Evolutionary conservation across 1,284 basidiomycete species (phyloP), one percentile per base, ranked within the genome.

Genomic region (Marasmius sp.): DNA sequence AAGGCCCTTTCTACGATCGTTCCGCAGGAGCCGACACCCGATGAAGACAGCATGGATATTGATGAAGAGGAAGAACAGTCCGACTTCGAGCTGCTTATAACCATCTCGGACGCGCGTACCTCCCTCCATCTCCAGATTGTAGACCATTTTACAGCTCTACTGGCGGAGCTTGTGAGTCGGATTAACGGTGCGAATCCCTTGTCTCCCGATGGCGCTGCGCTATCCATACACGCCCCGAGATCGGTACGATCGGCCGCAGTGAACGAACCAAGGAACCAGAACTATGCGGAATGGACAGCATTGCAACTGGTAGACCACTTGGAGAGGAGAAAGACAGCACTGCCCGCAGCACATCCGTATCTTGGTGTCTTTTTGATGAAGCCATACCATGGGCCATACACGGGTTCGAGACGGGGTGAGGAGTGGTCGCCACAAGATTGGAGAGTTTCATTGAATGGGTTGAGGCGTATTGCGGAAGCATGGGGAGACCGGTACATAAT

Each of bases 361-460:
- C 68, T 84, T 48, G 80, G 78, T 36, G 70, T 77, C 41, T 88
- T 91, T 71, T 71, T 89, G 59, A 77, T 75, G 55, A 72, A 75
- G 59, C 80, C 84, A 57, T 81, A 82, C 64, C 69, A 39, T 18
- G 36, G 45, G 20, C 45, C 75, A 47, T 73, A 71, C 34, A 68
- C 62, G 27, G 87, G 86, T 0, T 81, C 81, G 36, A 79, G 86
- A 45, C 73, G 81, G 33, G 90, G 89, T 5, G 83, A 85, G 68
- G 88, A 92, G 65, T 92, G 90, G 90, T 78, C 87, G 14, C 76
- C 81, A 57, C 75, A 78, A 57, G 87, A 86, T 66, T 92, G 91
- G 89, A 74, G 79, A 62, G 76, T 80, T 33, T 82, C 75, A 36
- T 70, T 89, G 63, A 67, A 69, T 6, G 79, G 75, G 53, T 66